Base-by-base conservation (phyloP, 805 yeast genomes). In the Ogataea ramenticola region DNA sequence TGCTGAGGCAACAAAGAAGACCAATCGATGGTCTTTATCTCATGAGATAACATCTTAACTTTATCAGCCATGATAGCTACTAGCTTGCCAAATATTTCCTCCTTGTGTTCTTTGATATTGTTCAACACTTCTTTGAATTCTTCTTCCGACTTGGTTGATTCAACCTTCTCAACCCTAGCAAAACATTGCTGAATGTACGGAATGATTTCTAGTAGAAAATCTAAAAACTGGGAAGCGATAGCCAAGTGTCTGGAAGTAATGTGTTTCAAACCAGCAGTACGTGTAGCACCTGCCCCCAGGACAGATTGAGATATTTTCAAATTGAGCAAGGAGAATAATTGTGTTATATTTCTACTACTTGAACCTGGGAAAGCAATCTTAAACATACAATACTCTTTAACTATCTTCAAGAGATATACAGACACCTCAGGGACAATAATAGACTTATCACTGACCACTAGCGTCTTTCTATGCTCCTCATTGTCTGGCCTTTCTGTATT, bases 231-330 rank as follows among this genome's bases (percentile, higher is more conserved):
- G 4, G 82, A 76, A 32, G 85, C 77, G 34, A 83, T 67, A 0
- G 88, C 81, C 41, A 84, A 57, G 58, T 84, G 86, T 50, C 79
- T 80, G 1, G 88, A 82, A 3, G 86, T 80, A 41, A 85, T 83
- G 54, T 83, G 89, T 49, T 74, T 79, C 41, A 84, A 65, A 0
- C 86, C 88, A 0, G 91, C 86, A 0, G 89, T 76, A 49, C 78
- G 63, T 2, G 86, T 82, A 1, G 91, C 91, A 36, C 85, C 86
- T 1, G 90, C 88, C 37, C 81, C 83, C 32, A 85, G 64, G 34
- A 85, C 80, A 4, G 85, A 75, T 48, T 77, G 76, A 4, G 76
- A 72, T 6, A 76, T 65, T 46, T 79, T 74, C 16, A 76, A 59
- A 51, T 83, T 82, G 53, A 76, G 63, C 11, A 72, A 61, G 36